Evolutionary conservation across 163 green algal genomes (phyloP).

Genomic region (Smithsoniella earleae): DNA sequence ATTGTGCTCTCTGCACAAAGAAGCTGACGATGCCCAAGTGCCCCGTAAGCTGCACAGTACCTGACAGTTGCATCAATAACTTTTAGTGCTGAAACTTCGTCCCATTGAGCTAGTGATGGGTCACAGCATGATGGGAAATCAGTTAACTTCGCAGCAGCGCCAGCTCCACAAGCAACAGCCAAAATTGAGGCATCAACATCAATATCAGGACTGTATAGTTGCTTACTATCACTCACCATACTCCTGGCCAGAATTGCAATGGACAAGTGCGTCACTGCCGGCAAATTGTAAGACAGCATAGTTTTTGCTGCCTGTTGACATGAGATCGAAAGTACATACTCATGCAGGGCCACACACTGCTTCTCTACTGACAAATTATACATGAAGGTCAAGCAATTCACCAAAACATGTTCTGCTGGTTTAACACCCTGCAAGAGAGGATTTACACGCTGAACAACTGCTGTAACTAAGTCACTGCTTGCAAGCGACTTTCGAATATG

Average conservation of each 20-base stretch:
- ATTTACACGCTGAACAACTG: background rate
- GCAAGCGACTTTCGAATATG: background rate
- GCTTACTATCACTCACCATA: background rate
- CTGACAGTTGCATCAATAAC: background rate
- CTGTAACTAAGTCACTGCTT: background rate
- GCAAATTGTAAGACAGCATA: too few species aligned
- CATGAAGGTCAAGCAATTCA: background rate
- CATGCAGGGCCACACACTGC: background rate
- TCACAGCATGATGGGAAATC: background rate
- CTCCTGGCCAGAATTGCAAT: background rate
- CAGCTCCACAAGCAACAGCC: background rate
- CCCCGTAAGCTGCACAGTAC: background rate
- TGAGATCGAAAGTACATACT: too few species aligned
- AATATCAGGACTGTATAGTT: background rate
- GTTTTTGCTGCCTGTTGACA: too few species aligned
- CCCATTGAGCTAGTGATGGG: background rate
- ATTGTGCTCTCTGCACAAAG: too few species aligned
- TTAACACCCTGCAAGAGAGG: too few species aligned
- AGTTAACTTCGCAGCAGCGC: background rate
- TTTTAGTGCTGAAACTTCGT: background rate
- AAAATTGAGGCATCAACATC: background rate
- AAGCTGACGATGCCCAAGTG: background rate
- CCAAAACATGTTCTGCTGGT: background rate
- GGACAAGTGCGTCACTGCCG: too few species aligned
- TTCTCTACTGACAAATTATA: background rate